Evolutionary conservation across 1,139 yeast genomes (phyloP).

Genomic region (Lodderomyces pseudojiufengensis): DNA sequence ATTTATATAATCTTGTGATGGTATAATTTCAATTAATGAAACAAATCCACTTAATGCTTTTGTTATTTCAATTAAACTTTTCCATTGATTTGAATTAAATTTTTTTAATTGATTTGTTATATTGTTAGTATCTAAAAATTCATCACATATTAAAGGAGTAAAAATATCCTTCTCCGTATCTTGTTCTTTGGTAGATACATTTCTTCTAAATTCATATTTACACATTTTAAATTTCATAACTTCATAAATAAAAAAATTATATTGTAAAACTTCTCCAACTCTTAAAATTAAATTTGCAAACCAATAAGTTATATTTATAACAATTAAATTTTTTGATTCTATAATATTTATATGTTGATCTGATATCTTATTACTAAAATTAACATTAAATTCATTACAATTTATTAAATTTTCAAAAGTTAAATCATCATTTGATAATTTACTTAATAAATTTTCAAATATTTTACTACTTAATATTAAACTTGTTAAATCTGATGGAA

Average conservation of each 20-base stretch:
- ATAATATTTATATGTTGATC: slow-evolving; percentile 8
- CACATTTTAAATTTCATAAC: slow-evolving; percentile 15
- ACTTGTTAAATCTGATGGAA: slow-evolving; percentile 11
- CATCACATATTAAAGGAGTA: slow-evolving; percentile 15
- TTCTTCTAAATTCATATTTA: slow-evolving; percentile 9
- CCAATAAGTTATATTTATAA: slow-evolving; percentile 29
- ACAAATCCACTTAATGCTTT: slow-evolving; percentile 14
- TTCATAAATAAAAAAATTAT: slow-evolving; percentile 11
- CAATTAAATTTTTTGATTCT: slow-evolving; percentile 18
- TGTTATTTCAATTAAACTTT: slow-evolving; percentile 16
- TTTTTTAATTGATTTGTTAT: slow-evolving; percentile 17
- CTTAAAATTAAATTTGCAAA: slow-evolving; percentile 24
- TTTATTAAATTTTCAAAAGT: slow-evolving; percentile 9
- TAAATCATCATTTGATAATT: slow-evolving; percentile 20
- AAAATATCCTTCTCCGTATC: not conserved
- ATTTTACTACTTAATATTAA: slow-evolving; percentile 21
- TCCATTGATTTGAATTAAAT: slow-evolving; percentile 20
- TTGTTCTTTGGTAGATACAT: not conserved
- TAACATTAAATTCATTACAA: slow-evolving; percentile 5
- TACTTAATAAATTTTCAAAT: slow-evolving; percentile 27
- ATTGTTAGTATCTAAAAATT: slow-evolving; percentile 17
- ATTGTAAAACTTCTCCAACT: slow-evolving; percentile 19
- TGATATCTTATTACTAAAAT: slow-evolving; percentile 8
- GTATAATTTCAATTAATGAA: slow-evolving; percentile 17
- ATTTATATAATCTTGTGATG: slow-evolving; percentile 16